Evolutionary conservation across 768 basidiomycete species (phyloP).

Genomic region (Heimioporus sp.): DNA sequence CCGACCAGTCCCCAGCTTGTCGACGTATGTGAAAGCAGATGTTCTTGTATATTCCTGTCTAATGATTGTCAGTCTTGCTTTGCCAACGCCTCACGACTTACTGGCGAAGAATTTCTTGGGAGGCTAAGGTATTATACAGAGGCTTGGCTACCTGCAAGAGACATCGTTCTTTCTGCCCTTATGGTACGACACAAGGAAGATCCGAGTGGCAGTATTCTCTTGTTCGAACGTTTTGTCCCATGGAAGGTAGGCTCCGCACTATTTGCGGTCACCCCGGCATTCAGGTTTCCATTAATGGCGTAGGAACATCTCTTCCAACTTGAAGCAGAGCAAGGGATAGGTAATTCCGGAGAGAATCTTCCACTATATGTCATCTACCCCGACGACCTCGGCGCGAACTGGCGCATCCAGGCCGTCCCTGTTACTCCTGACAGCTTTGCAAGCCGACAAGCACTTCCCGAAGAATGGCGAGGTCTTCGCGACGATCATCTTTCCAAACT

Average conservation of each 20-base stretch:
- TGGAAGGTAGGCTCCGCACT: constrained; percentile 66
- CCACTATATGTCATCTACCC: constrained; percentile 89
- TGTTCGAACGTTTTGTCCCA: constrained; percentile 77
- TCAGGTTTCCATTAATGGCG: constrained; percentile 11
- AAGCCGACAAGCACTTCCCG: constrained; percentile 89
- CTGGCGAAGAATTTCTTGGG: constrained; percentile 82
- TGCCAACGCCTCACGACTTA: constrained; percentile 71
- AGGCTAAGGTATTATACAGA: constrained; percentile 80
- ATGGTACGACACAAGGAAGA: constrained; percentile 58
- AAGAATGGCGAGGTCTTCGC: constrained; percentile 88
- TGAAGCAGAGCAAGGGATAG: constrained; percentile 52
- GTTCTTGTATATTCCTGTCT: constrained; percentile 6
- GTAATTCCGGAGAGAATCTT: constrained; percentile 41
- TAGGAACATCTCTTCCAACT: constrained; percentile 91
- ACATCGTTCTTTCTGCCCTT: constrained; percentile 65
- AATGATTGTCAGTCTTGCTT: constrained; percentile 59
- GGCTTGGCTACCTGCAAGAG: constrained; percentile 91
- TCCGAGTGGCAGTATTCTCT: constrained; percentile 69
- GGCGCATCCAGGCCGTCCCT: constrained; percentile 94
- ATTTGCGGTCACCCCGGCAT: neutral
- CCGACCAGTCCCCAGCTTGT: constrained; percentile 56
- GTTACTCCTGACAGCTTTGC: constrained; percentile 79
- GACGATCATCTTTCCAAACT: constrained; percentile 76
- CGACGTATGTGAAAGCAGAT: constrained; percentile 55
- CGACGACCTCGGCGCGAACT: constrained; percentile 70